Evolutionary conservation across 495 filamentous ascomycete genomes (phyloP).

Genomic region (Viridothelium virens): DNA sequence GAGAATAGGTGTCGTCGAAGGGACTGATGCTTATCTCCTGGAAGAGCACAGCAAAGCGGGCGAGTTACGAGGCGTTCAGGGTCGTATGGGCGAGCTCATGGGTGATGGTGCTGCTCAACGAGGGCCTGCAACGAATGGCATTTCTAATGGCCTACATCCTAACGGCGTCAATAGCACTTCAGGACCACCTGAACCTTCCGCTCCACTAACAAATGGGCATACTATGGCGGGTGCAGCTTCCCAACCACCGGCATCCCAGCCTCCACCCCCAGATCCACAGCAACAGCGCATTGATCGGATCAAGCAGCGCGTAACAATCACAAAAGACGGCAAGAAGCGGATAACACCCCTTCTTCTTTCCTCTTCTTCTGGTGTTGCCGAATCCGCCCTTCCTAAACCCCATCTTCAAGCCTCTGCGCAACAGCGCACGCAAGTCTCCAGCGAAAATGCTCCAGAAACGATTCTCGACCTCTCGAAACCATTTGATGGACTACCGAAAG

Average conservation of each 20-base stretch:
- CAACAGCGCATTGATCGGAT: conserved; percentile 65
- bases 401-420: conserved; percentile 66
- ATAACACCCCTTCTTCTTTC: conserved; percentile 89
- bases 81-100: conserved; percentile 96
- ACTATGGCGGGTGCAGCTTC: conserved; percentile 32
- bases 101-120: conserved; percentile 50
- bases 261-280: conserved; percentile 42
- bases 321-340: conserved; percentile 94
- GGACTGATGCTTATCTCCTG: conserved; percentile 72
- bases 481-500: conserved; percentile 86
- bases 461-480: conserved; percentile 89
- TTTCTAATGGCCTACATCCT: conserved; percentile 33
- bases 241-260: conserved; percentile 21
- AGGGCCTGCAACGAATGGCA: conserved; percentile 33
- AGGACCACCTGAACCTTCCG: background rate
- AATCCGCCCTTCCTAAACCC: conserved; percentile 79
- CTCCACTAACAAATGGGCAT: conserved; percentile 18
- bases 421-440: conserved; percentile 48
- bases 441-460: conserved; percentile 61
- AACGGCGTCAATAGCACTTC: conserved; percentile 24
- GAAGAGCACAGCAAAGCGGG: conserved; percentile 89
- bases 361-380: conserved; percentile 65
- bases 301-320: conserved; percentile 86
- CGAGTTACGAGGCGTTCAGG: conserved; percentile 80
- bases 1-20: conserved; percentile 82